Percentiles rank a stretch among this genome's conserved stretches.
These are phyloP conservation scores for Yamadazyma atmosphaerica DNA, from an alignment of 1,139 yeast genomes.

Conservation along the genomic window DNA sequence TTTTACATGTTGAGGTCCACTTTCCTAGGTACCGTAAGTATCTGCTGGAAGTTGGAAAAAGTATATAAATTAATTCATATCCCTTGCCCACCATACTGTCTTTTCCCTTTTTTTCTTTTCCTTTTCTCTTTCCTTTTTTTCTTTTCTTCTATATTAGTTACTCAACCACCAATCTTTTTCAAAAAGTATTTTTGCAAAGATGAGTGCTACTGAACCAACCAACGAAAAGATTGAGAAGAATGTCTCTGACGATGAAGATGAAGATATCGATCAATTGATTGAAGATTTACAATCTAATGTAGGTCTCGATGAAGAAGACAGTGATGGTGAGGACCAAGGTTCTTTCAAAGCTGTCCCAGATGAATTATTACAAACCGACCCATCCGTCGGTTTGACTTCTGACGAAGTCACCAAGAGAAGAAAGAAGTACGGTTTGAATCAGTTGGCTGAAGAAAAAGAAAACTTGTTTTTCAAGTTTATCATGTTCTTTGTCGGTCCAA, in stretches of 20 bases:
- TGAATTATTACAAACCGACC: constrained; percentile 85
- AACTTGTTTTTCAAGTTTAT: constrained; percentile 80
- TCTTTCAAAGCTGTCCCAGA: constrained; percentile 79
- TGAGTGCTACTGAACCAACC: constrained; percentile 55
- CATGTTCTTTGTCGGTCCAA: constrained; percentile 96
- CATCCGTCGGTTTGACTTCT: constrained; percentile 71
- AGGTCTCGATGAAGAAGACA: constrained; percentile 44
- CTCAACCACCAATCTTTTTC: neutral
- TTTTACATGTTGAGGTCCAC: neutral
- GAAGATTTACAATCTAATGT: constrained; percentile 85
- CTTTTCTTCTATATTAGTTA: constrained; percentile 3
- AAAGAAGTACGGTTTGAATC: constrained; percentile 91
- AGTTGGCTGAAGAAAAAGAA: constrained; percentile 93
- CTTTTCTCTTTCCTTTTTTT: constrained; percentile 5
- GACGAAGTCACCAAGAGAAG: constrained; percentile 86
- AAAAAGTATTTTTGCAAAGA: constrained; percentile 14
- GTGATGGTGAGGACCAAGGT: constrained; percentile 50
- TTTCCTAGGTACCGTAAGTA: neutral
- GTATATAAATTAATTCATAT: constrained; percentile 8
- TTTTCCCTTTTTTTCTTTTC: constrained; percentile 9
- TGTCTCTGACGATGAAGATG: constrained; percentile 69
- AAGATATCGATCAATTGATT: constrained; percentile 86
- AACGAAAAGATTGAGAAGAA: constrained; percentile 47
- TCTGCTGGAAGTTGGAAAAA: constrained; percentile 4
- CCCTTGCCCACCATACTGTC: constrained; percentile 3